phyloP scores from a whole-genome alignment of 2,329 filamentous ascomycete species.

The Fusarium vanettenii region DNA sequence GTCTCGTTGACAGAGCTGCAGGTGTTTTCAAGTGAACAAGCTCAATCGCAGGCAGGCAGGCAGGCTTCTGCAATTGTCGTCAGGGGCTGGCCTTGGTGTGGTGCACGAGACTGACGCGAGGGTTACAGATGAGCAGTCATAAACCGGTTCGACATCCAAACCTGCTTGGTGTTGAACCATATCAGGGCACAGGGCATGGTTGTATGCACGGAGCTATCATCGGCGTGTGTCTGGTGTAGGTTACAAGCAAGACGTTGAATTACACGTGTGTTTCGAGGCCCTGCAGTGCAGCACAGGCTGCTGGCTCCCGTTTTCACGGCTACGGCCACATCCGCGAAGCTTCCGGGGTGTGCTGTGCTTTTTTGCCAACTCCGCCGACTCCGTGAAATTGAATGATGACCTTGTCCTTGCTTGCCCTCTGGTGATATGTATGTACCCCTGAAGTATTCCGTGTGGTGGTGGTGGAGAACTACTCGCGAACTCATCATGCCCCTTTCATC shows the following conservation, averaged over 20 bases:
- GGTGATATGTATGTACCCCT: slow-evolving; percentile 4
- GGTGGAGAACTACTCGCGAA: slow-evolving; percentile 10
- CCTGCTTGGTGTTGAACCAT: background rate
- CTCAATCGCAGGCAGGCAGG: background rate
- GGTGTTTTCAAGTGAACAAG: background rate
- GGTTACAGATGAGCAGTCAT: slow-evolving; percentile 18
- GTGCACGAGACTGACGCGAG: slow-evolving; percentile 9
- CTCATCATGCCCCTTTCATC: slow-evolving; percentile 2
- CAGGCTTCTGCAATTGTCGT: background rate
- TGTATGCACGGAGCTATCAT: slow-evolving; percentile 2
- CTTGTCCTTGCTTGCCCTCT: slow-evolving; percentile 16
- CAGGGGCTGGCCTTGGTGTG: slow-evolving; percentile 9
- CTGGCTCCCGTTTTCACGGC: slow-evolving; percentile 27
- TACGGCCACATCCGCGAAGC: slow-evolving; percentile 7
- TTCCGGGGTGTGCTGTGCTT: slow-evolving; percentile 24
- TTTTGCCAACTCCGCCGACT: slow-evolving; percentile 7
- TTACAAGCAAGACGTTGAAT: slow-evolving; percentile 15
- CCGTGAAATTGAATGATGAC: slow-evolving; percentile 25
- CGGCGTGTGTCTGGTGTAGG: background rate
- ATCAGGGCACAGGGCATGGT: slow-evolving; percentile 25
- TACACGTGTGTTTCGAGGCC: slow-evolving; percentile 25
- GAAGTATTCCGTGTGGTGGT: background rate
- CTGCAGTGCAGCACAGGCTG: slow-evolving; percentile 17
- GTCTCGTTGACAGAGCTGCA: slow-evolving; percentile 6
- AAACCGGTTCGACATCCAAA: background rate